A percentile compares a stretch with the other conserved stretches of the same genome.
Evolutionary conservation across 805 yeast species (phyloP).

Genomic region (Schwanniomyces yamadae): DNA sequence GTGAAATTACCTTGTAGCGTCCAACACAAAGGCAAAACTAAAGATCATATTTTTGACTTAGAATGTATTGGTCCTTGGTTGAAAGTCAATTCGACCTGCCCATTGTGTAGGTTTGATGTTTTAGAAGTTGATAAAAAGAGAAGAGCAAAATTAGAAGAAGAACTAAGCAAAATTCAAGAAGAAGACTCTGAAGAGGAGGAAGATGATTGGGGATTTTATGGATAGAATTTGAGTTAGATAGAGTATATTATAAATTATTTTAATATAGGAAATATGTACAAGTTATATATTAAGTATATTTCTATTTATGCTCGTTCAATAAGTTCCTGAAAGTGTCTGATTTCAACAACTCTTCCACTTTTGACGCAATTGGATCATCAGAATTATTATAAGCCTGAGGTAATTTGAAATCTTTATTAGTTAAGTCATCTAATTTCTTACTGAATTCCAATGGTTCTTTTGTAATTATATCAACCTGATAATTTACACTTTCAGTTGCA

Average conservation of each 20-base stretch:
- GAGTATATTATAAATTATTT: slow-evolving; percentile 3
- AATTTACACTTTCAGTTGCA: slow-evolving; percentile 77
- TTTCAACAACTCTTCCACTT: slow-evolving; percentile 67
- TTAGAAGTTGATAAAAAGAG: slow-evolving; percentile 35
- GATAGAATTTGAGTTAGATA: slow-evolving; percentile 31
- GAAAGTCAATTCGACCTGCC: slow-evolving; percentile 71
- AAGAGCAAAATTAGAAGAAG: slow-evolving; percentile 32
- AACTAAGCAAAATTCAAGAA: slow-evolving; percentile 38
- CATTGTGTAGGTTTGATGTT: slow-evolving; percentile 79
- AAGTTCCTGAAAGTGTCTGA: slow-evolving; percentile 70
- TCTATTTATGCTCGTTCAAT: slow-evolving; percentile 23
- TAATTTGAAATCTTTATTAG: slow-evolving; percentile 25
- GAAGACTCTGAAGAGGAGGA: slow-evolving; percentile 53
- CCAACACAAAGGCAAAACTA: slow-evolving; percentile 19
- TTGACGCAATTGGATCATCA: slow-evolving; percentile 54
- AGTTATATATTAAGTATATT: not conserved
- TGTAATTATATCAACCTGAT: slow-evolving; percentile 62
- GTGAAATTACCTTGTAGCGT: slow-evolving; percentile 70
- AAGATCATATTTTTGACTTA: slow-evolving; percentile 73
- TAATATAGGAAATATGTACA: slow-evolving; percentile 5
- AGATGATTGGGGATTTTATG: slow-evolving; percentile 82
- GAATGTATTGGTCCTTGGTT: slow-evolving; percentile 94
- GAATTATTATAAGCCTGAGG: slow-evolving; percentile 33
- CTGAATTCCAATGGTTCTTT: slow-evolving; percentile 30
- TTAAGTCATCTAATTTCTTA: slow-evolving; percentile 27